Conservation (phyloP, 176 grass and related monocot species). For the Aegilops umbellulata region DNA sequence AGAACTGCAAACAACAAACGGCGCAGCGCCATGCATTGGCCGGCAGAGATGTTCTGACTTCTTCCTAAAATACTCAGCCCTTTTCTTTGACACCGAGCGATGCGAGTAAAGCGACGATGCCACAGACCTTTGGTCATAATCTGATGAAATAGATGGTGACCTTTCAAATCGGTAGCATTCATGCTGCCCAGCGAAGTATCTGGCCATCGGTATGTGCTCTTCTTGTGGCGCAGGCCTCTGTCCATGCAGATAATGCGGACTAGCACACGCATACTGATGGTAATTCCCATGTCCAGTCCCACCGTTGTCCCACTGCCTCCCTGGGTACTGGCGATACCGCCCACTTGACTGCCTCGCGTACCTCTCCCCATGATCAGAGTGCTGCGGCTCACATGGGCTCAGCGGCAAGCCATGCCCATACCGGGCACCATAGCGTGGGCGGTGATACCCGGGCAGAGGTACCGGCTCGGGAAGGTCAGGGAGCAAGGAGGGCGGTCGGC, state of each 20-base stretch:
- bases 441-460: slow-evolving; percentile 36
- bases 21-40: slow-evolving; percentile 72
- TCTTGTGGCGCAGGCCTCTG: slow-evolving; percentile 32
- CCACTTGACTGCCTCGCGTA: slow-evolving; percentile 35
- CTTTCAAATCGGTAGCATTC: slow-evolving; percentile 47
- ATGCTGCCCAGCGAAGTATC: slow-evolving; percentile 55
- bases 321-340: slow-evolving; percentile 43
- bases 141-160: slow-evolving; percentile 42
- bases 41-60: slow-evolving; percentile 52
- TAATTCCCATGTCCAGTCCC: slow-evolving; percentile 36
- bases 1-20: slow-evolving; percentile 65
- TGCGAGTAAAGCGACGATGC: slow-evolving; percentile 54
- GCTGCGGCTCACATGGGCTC: slow-evolving; percentile 18
- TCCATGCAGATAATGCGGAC: slow-evolving; percentile 36
- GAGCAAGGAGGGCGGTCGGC: slow-evolving; percentile 34
- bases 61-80: slow-evolving; percentile 53
- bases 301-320: slow-evolving; percentile 44
- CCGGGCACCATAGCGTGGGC: slow-evolving; percentile 28
- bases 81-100: slow-evolving; percentile 39
- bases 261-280: slow-evolving; percentile 36
- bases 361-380: slow-evolving; percentile 40
- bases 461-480: slow-evolving; percentile 28
- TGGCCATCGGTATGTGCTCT: slow-evolving; percentile 47
- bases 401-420: slow-evolving; percentile 40
- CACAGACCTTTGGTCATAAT: slow-evolving; percentile 59